Base-by-base conservation (phyloP, 2,329 filamentous ascomycete genomes). In the Aspergillus costaricaensis region DNA sequence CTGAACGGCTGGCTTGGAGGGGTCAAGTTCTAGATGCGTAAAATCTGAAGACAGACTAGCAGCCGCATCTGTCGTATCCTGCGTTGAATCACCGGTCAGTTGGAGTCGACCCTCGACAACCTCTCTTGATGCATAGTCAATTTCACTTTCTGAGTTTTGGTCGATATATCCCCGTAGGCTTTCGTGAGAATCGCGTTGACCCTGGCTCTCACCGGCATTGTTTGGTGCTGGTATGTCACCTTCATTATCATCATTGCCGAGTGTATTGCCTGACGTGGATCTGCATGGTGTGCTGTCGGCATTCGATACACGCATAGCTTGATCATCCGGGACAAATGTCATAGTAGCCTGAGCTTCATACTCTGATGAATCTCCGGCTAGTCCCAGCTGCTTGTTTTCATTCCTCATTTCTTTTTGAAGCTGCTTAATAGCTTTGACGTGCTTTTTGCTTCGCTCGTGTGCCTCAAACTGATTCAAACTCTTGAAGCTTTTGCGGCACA, bases 391-490 rank as follows among this genome's bases (percentile, higher is more conserved):
- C 50, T 82, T 80, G 68, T 93, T 89, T 70, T 99, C 91, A 67
- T 88, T 87, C 67, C 84, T 86, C 92, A 99, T 96, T 73, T 95
- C 88, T 69, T 86, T 84, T 69, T 87, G 87, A 41, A 99, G 77
- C 62, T 92, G 86, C 66, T 93, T 88, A 6, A 97, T 84, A 2
- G 92, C 89, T 73, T 96, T 98, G 62, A 88, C 77, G 70, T 99
- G 95, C 77, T 98, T 99, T 76, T 96, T 99, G 81, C 94, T 98
- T 79, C 90, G 92, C 78, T 97, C 93, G 70, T 99, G 95, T 3
- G 90, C 89, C 70, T 96, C 88, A 62, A 90, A 92, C 72, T 98
- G 94, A 66, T 92, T 92, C 72, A 96, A 91, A 70, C 93, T 98
- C 77, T 97, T 91, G 75, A 94, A 95, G 1, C 72, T 82, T 74